phyloP scores from a whole-genome alignment of 805 yeast genomes.

The Pichia cephalocereana region DNA sequence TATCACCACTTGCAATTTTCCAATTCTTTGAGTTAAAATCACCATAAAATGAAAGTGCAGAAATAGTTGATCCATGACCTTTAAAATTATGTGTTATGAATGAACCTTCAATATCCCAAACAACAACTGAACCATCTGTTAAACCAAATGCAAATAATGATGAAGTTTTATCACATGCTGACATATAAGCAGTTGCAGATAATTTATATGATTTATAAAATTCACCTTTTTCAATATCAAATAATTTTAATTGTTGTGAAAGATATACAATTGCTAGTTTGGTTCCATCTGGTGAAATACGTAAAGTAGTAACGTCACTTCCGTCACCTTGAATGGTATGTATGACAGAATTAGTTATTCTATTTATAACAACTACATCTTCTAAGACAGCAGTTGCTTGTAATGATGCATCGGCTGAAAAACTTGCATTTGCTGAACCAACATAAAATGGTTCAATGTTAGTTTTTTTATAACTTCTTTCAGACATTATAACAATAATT shows the following conservation, averaged over 20 bases:
- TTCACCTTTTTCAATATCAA: constrained; percentile 33
- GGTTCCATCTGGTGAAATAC: constrained; percentile 67
- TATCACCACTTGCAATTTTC: constrained; percentile 69
- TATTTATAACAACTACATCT: constrained; percentile 61
- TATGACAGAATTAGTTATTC: constrained; percentile 46
- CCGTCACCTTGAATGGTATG: constrained; percentile 78
- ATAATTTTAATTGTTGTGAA: constrained; percentile 71
- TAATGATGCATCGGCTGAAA: constrained; percentile 50
- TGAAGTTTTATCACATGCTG: constrained; percentile 70
- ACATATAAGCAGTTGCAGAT: constrained; percentile 74
- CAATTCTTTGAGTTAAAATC: constrained; percentile 59
- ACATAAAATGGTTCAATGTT: constrained; percentile 76
- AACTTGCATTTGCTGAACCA: constrained; percentile 70
- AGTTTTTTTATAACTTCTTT: constrained; percentile 27
- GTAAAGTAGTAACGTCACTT: constrained; percentile 64
- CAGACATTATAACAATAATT: constrained; percentile 4
- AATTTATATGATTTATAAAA: constrained; percentile 47
- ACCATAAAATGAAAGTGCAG: constrained; percentile 68
- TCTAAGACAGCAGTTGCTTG: constrained; percentile 78
- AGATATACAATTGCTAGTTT: constrained; percentile 49
- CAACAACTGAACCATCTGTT: constrained; percentile 85
- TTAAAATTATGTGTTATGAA: constrained; percentile 81
- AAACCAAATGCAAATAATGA: constrained; percentile 89
- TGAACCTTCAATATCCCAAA: constrained; percentile 87
- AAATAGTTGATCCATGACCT: constrained; percentile 88